Percentiles rank a stretch among this genome's conserved stretches.
Conservation (phyloP, 371 early-diverging fungal species). For the Polyrhizophydium stewartii region DNA sequence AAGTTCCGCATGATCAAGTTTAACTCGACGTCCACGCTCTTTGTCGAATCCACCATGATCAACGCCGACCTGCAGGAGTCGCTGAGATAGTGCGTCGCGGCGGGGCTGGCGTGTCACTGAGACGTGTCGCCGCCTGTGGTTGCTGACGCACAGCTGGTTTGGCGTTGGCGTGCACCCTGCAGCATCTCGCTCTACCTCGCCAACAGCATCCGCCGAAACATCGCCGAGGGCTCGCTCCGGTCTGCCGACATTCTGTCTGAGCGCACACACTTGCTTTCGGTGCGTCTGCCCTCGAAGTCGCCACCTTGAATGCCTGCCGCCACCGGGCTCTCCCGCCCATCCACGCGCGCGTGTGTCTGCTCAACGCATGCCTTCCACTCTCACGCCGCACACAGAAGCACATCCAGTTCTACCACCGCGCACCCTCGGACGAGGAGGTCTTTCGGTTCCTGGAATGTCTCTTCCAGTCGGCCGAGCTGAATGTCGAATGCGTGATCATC, state of each 20-base stretch:
- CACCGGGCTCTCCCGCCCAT: no score
- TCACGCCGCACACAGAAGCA: conserved; percentile 24
- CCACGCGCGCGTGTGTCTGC: no score
- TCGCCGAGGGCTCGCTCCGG: conserved; percentile 8
- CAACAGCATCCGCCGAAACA: conserved; percentile 20
- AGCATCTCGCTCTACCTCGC: conserved; percentile 24
- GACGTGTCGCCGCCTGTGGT: background rate
- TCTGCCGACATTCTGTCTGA: conserved; percentile 42
- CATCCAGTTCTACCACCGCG: conserved; percentile 34
- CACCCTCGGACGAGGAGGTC: conserved; percentile 34
- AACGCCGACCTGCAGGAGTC: conserved; percentile 38
- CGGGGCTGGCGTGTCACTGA: no score
- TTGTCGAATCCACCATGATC: conserved; percentile 38
- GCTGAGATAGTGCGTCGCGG: conserved; percentile 25
- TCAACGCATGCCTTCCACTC: background rate
- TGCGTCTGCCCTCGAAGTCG: no score
- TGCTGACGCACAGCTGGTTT: background rate
- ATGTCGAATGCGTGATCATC: conserved; percentile 69
- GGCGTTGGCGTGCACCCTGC: background rate
- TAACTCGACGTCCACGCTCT: conserved; percentile 45
- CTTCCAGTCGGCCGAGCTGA: conserved; percentile 52
- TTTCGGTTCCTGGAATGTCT: conserved; percentile 44
- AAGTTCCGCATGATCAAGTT: conserved; percentile 26
- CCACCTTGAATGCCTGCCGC: no score
- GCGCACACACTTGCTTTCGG: conserved; percentile 35